phyloP scores from a whole-genome alignment of 2,329 filamentous ascomycete genomes.

The Colletotrichum sp. region DNA sequence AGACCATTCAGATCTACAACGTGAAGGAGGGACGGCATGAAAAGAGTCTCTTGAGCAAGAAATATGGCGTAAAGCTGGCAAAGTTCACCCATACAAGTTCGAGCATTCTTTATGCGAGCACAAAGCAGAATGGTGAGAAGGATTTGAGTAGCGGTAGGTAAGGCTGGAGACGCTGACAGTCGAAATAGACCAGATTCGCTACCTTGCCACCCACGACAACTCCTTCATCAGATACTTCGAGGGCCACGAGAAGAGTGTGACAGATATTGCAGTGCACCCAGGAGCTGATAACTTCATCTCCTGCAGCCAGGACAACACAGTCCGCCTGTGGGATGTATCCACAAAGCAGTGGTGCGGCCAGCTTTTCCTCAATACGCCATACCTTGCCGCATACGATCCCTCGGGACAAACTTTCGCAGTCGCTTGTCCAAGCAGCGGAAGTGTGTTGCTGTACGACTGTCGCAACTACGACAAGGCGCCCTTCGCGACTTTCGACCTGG shows the following conservation, averaged over 20 bases:
- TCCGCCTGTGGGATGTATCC: slow-evolving; percentile 87
- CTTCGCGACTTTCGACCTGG: slow-evolving; percentile 84
- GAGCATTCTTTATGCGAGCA: slow-evolving; percentile 94
- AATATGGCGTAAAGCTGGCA: slow-evolving; percentile 94
- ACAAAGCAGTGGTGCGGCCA: slow-evolving; percentile 82
- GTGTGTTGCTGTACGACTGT: slow-evolving; percentile 88
- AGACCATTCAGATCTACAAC: slow-evolving; percentile 95
- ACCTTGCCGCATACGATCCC: slow-evolving; percentile 88
- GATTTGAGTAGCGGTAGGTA: slow-evolving; percentile 17
- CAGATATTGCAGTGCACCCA: slow-evolving; percentile 82
- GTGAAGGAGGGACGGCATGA: slow-evolving; percentile 88
- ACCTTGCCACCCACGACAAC: slow-evolving; percentile 92
- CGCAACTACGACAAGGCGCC: slow-evolving; percentile 93
- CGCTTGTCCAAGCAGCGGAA: slow-evolving; percentile 79
- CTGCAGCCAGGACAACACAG: slow-evolving; percentile 87
- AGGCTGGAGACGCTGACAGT: background rate
- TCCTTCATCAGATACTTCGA: slow-evolving; percentile 96
- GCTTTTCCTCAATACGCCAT: slow-evolving; percentile 80
- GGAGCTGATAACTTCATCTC: slow-evolving; percentile 91
- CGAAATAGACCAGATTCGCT: slow-evolving; percentile 61
- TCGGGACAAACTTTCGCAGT: slow-evolving; percentile 92
- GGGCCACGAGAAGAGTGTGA: slow-evolving; percentile 86
- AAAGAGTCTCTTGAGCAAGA: slow-evolving; percentile 91
- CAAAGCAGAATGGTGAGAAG: slow-evolving; percentile 80
- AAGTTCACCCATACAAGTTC: slow-evolving; percentile 92